Evolutionary conservation across 345 rosid species (phyloP).

Genomic region (Gossypium raimondii): DNA sequence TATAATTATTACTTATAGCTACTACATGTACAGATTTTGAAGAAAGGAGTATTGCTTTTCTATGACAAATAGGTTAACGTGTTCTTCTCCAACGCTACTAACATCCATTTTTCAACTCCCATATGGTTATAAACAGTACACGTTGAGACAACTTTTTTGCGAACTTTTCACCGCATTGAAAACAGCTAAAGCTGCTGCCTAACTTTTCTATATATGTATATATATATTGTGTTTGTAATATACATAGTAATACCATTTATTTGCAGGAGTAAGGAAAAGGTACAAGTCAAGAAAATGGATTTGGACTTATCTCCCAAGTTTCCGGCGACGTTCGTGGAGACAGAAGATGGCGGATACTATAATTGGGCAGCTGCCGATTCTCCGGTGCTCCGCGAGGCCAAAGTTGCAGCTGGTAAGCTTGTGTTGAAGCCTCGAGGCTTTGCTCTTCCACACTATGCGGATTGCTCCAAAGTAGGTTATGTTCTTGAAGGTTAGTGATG

Average conservation of each 20-base stretch:
- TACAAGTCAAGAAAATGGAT: slow-evolving; percentile 13
- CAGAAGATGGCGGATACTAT: slow-evolving; percentile 34
- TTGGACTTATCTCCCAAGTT: slow-evolving; percentile 27
- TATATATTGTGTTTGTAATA: background rate
- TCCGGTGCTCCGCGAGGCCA: slow-evolving; percentile 19
- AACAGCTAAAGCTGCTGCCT: too few relatives aligned
- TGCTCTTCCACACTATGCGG: slow-evolving; percentile 35
- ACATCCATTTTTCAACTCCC: too few relatives aligned
- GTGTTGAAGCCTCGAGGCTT: slow-evolving; percentile 26
- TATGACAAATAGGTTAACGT: too few relatives aligned
- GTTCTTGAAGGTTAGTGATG: slow-evolving; percentile 30
- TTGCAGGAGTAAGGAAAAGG: background rate
- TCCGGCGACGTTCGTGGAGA: slow-evolving; percentile 16
- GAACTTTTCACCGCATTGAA: too few relatives aligned
- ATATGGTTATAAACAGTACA: too few relatives aligned
- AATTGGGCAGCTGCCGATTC: slow-evolving; percentile 29
- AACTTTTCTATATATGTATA: background rate
- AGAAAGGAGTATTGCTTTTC: too few relatives aligned
- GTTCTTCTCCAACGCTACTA: too few relatives aligned
- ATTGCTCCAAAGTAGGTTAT: slow-evolving; percentile 34
- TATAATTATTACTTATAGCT: too few relatives aligned
- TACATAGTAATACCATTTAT: background rate
- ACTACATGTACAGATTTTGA: too few relatives aligned
- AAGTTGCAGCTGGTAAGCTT: slow-evolving; percentile 29
- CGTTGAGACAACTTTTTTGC: too few relatives aligned